Evolutionary conservation across 179 eudicot species (phyloP), one percentile per base, ranked within the genome.

Genomic region (Spergularia azorica): DNA sequence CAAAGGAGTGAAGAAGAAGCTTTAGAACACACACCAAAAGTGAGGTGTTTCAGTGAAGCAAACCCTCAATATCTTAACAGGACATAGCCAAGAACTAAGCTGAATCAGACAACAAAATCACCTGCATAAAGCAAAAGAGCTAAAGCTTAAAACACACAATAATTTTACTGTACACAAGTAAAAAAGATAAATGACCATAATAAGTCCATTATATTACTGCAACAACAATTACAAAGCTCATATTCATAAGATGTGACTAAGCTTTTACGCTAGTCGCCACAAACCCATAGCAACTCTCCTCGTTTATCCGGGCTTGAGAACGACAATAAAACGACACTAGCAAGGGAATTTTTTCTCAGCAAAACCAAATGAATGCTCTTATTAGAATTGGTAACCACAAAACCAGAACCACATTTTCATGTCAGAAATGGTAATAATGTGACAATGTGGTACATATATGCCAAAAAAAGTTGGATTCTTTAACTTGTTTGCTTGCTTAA

Each of bases 21-120:
- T 63, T 69, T 52, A 61, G 18, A 74, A 43, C 52, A 67, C 66
- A 26, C 69, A 66, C 32, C 32, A 65, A 81, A 58, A 65, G 65
- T 48, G 73, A 72, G 66, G 80, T 72, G 80, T 81, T 76, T 76
- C 70, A 76, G 77, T 71, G 73, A 76, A 81, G 80, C 80, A 76
- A 77, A 66, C 32, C 32, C 32, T 26, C 2, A 26, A 26, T 63
- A 54, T 1, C 21, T 70, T 55, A 68, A 1, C 26, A 26, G 16
- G 32, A 60, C 32, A 26, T 26, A 26, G 32, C 32, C 2, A 26
- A 26, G 32, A 17, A 52, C 26, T 21, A 56, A 41, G 32, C 46
- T 36, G 59, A 60, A 20, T 48, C 39, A 63, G 41, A 54, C 38
- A 76, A 52, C 74, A 71, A 21, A 36, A 81, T 61, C 74, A 61